Conservation (phyloP, 371 early-diverging fungal species). For the Rhizomucor miehei region DNA sequence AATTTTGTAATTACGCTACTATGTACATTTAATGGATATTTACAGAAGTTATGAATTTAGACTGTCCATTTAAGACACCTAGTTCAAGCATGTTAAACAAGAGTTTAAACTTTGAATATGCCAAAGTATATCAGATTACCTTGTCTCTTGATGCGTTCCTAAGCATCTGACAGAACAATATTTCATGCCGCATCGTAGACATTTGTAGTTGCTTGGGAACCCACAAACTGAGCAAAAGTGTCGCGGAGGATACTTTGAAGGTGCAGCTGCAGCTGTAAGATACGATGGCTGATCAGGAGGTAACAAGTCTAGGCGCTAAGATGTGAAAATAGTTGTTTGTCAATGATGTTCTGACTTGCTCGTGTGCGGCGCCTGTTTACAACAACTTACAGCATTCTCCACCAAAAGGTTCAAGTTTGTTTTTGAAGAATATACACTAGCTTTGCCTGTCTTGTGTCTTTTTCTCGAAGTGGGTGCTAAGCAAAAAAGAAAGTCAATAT, state of each 20-base stretch:
- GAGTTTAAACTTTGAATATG: not conserved
- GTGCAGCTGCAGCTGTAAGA: slow-evolving; percentile 49
- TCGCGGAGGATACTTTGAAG: slow-evolving; percentile 58
- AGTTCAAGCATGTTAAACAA: not conserved
- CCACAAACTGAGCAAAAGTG: slow-evolving; percentile 72
- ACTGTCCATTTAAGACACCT: slow-evolving; percentile 27
- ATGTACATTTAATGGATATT: too few species aligned
- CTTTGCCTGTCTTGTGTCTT: slow-evolving; percentile 21
- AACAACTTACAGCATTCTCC: slow-evolving; percentile 48
- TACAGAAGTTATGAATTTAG: not conserved
- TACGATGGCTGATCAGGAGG: slow-evolving; percentile 45
- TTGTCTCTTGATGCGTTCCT: slow-evolving; percentile 59
- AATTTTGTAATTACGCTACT: too few species aligned
- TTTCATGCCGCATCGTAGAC: slow-evolving; percentile 63
- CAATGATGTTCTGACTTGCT: not conserved
- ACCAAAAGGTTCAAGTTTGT: slow-evolving; percentile 52
- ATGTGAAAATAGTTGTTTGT: not conserved
- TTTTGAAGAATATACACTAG: slow-evolving; percentile 43
- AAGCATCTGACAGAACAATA: slow-evolving; percentile 61
- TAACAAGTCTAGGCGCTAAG: slow-evolving; percentile 17
- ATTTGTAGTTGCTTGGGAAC: slow-evolving; percentile 56
- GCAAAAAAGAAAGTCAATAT: not conserved
- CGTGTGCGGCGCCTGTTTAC: too few species aligned
- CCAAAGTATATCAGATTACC: slow-evolving; percentile 28
- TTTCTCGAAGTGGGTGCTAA: slow-evolving; percentile 18